These are phyloP conservation scores for Echria macrotheca DNA, from an alignment of 495 filamentous ascomycete genomes.

Conservation along the genomic window DNA sequence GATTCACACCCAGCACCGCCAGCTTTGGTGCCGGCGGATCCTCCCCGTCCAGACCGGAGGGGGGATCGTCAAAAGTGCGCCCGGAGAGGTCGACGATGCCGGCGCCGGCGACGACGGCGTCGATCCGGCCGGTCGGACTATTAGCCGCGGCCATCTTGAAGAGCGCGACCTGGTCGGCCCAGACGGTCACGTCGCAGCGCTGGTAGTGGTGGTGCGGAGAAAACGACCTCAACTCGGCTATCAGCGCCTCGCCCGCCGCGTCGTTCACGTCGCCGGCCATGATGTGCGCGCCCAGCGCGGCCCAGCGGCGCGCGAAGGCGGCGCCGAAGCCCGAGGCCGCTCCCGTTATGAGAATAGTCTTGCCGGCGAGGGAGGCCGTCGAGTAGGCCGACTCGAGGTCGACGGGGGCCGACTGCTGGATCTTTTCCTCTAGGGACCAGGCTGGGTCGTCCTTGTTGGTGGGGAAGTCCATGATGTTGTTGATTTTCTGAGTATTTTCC, in stretches of 20 bases:
- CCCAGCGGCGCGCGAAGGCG: constrained; percentile 43
- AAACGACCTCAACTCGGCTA: constrained; percentile 31
- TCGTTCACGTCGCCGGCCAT: constrained; percentile 45
- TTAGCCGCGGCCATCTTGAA: constrained; percentile 50
- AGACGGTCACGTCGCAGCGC: constrained; percentile 49
- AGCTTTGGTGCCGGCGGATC: constrained; percentile 48
- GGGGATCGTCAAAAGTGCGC: constrained; percentile 34
- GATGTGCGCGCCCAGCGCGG: constrained; percentile 36
- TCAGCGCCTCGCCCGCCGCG: constrained; percentile 30
- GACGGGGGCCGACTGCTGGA: constrained; percentile 30
- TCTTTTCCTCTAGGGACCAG: constrained; percentile 18
- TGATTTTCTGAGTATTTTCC: background rate
- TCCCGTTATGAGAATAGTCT: constrained; percentile 47
- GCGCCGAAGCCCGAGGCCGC: constrained; percentile 50
- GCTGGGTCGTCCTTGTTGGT: constrained; percentile 8
- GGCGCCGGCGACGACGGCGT: constrained; percentile 64
- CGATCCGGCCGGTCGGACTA: constrained; percentile 51
- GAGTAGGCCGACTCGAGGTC: constrained; percentile 35
- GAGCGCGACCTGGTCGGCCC: constrained; percentile 54
- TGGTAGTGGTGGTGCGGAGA: constrained; percentile 39
- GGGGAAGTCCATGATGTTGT: background rate
- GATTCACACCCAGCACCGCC: constrained; percentile 54
- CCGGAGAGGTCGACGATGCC: constrained; percentile 49
- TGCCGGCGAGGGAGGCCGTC: constrained; percentile 32
- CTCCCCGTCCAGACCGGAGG: constrained; percentile 31